Conservation (phyloP, 2,329 filamentous ascomycete species). For the Colletotrichum paranaense region DNA sequence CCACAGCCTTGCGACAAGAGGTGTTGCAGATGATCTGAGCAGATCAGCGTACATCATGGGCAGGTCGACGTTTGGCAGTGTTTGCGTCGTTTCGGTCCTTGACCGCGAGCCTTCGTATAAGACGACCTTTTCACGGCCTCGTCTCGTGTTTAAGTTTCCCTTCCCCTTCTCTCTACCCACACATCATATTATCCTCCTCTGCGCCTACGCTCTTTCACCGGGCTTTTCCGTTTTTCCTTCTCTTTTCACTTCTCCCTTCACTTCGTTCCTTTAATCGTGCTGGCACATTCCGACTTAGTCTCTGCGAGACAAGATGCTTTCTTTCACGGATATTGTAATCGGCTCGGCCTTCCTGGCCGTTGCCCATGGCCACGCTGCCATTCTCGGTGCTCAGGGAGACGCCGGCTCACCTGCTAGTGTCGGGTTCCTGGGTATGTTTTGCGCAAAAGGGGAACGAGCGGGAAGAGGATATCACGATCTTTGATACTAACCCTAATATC, state of each 20-base stretch:
- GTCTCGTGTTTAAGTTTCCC: conserved; percentile 27
- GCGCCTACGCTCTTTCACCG: conserved; percentile 34
- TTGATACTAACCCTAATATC: background rate
- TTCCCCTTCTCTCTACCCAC: conserved; percentile 3
- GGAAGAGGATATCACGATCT: background rate
- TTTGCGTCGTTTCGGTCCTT: conserved; percentile 29
- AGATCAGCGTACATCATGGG: conserved; percentile 29
- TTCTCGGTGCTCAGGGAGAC: conserved; percentile 59
- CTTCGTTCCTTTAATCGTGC: conserved; percentile 40
- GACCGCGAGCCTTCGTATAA: conserved; percentile 31
- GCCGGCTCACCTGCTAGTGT: conserved; percentile 57
- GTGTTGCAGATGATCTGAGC: conserved; percentile 37
- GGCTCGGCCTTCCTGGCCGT: conserved; percentile 49
- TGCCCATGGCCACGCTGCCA: conserved; percentile 56
- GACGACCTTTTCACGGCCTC: conserved; percentile 17
- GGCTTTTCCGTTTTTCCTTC: conserved; percentile 38
- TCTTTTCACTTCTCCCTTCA: conserved; percentile 40
- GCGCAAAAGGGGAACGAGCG: too few species aligned
- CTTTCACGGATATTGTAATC: conserved; percentile 46
- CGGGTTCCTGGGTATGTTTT: conserved; percentile 58
- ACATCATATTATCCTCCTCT: conserved; percentile 19
- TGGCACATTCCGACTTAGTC: conserved; percentile 36
- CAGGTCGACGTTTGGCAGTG: conserved; percentile 22
- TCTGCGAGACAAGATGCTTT: conserved; percentile 48
- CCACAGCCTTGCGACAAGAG: conserved; percentile 36